Conservation (phyloP, 2,329 filamentous ascomycete species). For the Chaetomium olivaceum region DNA sequence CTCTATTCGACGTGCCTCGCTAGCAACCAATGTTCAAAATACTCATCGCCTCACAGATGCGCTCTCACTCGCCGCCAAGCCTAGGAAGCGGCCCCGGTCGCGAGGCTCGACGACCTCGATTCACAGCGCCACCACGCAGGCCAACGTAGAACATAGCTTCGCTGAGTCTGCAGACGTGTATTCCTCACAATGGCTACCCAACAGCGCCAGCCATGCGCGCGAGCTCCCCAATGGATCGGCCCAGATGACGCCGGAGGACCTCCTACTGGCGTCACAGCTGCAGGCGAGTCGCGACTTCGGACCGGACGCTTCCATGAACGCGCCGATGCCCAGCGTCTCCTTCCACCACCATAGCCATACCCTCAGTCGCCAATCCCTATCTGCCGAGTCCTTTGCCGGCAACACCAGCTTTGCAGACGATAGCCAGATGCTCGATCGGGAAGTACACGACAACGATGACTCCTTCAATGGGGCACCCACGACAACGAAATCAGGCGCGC, state of each 20-base stretch:
- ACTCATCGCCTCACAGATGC: slow-evolving; percentile 34
- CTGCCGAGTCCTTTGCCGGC: slow-evolving; percentile 53
- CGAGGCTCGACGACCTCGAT: slow-evolving; percentile 59
- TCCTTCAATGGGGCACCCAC: slow-evolving; percentile 48
- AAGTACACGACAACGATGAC: slow-evolving; percentile 59
- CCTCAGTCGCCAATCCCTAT: slow-evolving; percentile 51
- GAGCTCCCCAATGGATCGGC: slow-evolving; percentile 45
- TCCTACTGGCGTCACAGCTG: slow-evolving; percentile 60
- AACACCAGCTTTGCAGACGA: slow-evolving; percentile 61
- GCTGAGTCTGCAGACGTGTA: slow-evolving; percentile 49
- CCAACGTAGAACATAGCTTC: slow-evolving; percentile 53
- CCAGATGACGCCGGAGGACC: slow-evolving; percentile 58
- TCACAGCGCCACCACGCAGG: slow-evolving; percentile 55
- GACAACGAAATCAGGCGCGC: slow-evolving; percentile 57
- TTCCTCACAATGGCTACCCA: slow-evolving; percentile 52
- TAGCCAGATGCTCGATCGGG: slow-evolving; percentile 61
- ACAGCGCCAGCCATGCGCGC: slow-evolving; percentile 47
- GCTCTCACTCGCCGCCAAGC: slow-evolving; percentile 42
- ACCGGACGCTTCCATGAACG: slow-evolving; percentile 53
- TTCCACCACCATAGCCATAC: slow-evolving; percentile 46
- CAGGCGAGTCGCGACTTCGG: slow-evolving; percentile 51
- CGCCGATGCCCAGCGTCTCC: slow-evolving; percentile 47
- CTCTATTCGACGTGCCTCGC: neutral
- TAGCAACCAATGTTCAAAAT: neutral
- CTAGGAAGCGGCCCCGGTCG: slow-evolving; percentile 54